phyloP scores from a whole-genome alignment of 2,329 filamentous ascomycete species.

The Cercospora sp. region DNA sequence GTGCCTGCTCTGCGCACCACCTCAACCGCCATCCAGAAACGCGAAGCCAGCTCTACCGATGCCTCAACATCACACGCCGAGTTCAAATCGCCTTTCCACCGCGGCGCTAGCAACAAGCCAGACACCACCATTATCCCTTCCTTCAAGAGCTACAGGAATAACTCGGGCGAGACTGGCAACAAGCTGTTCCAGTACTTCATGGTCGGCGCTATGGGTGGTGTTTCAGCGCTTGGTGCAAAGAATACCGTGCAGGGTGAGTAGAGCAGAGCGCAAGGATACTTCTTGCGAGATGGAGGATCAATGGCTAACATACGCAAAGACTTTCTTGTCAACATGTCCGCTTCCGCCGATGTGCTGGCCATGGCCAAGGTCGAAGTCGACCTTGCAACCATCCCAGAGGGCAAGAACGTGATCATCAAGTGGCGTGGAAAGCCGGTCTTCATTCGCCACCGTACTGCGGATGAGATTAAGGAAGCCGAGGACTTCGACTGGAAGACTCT shows the following conservation, averaged over 20 bases:
- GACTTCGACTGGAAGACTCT: slow-evolving; percentile 77
- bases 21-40: slow-evolving; percentile 46
- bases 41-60: slow-evolving; percentile 38
- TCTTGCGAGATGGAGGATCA: not conserved
- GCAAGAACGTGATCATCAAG: slow-evolving; percentile 99
- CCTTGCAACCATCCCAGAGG: slow-evolving; percentile 88
- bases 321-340: slow-evolving; percentile 99
- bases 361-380: slow-evolving; percentile 99
- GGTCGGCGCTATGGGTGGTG: slow-evolving; percentile 91
- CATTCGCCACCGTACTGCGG: slow-evolving; percentile 93
- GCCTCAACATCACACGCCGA: slow-evolving; percentile 44
- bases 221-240: slow-evolving; percentile 93
- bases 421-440: slow-evolving; percentile 99
- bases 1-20: slow-evolving; percentile 50
- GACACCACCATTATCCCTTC: slow-evolving; percentile 75
- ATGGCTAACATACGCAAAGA: slow-evolving; percentile 58
- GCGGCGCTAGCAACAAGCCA: slow-evolving; percentile 39
- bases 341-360: slow-evolving; percentile 95
- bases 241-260: slow-evolving; percentile 91
- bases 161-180: slow-evolving; percentile 67
- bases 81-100: slow-evolving; percentile 59
- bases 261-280: not conserved
- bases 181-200: slow-evolving; percentile 97
- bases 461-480: slow-evolving; percentile 95
- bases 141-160: slow-evolving; percentile 84